Base-by-base conservation (phyloP, 2,329 filamentous ascomycete genomes). In the Boeremia exigua region DNA sequence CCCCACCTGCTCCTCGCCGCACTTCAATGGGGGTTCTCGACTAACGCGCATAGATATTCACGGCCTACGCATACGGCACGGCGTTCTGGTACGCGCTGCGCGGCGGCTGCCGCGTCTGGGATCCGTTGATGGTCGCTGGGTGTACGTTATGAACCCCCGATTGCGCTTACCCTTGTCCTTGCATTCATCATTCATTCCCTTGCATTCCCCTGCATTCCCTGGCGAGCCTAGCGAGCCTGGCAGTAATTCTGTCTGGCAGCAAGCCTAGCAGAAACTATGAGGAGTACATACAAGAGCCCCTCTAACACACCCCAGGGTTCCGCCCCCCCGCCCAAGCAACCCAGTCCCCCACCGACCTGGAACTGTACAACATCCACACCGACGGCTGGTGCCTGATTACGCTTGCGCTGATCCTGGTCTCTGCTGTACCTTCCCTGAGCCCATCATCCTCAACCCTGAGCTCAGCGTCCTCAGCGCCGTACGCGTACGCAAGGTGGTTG, bases 331-430 rank as follows among this genome's bases (percentile, higher is more conserved):
- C 64, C 12, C 66, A 68, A 58, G 51, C 60, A 12, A 56, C 63
- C 42, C 62, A 67, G 23, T 37, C 51, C 0, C 55, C 64, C 19
- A 68, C 66, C 39, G 62, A 67, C n/a, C 66, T 68, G 27, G 66
- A 68, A 27, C 53, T 62, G 28, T 68, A 68, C 56, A 68, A 66
- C 37, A 50, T 68, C 17, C 61, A 60, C 48, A 67, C 59, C 39
- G 66, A 68, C 19, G 66, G 66, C 19, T 68, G 64, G 66, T 68
- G 64, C 39, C 62, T 68, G n/a, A 30, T 68, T 14, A 68, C 66
- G 7, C 66, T 68, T 12, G 62, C 64, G 14, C 44, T 67, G 25
- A 63, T 68, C 39, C 58, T 68, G 6, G 11, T 68, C n/a, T 59
- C 58, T n/a, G n/a, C n/a, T n/a, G n/a, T n/a, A n/a, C n/a, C n/a